Evolutionary conservation across 75 land plant species (phyloP), one percentile per base, ranked within the genome.

Genomic region (Isoetes taiwanensis): DNA sequence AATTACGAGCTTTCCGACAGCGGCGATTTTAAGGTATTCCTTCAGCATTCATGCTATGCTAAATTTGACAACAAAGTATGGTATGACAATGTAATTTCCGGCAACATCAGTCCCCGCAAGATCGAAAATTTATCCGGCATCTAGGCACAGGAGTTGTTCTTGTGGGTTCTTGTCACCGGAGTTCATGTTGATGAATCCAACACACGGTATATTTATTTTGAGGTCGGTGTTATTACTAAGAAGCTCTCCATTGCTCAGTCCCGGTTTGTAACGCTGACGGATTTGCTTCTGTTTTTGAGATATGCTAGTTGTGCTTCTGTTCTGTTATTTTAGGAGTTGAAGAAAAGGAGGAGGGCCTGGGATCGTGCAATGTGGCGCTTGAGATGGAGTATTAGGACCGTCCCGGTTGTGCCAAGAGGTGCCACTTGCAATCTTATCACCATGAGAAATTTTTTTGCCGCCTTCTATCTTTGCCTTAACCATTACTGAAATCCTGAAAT

Each of bases 121-220:
- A 82, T 90, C 61, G 74, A 59, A 31, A 59, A 25, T 28, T 41
- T 90, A 27, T 61, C 79, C 8, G 97, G 97, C 31, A 64, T 90
- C 41, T 32, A 76, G 8, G 76, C 93, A 1, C 77, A 82, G 71
- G 81, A 86, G 23, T 62, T 80, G 41, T 85, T 86, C 54, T 57
- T 90, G 21, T 90, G 97, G 97, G 69, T 83, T 63, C 86, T 86
- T 0, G 86, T 90, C 11, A 79, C 63, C 3, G 80, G 74, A 10
- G 77, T 86, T 42, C 71, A 70, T 10, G 79, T 81, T 34, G 86
- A 85, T 35, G 63, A 63, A 9, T 79, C 87, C 23, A 68, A 76
- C 55, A 72, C 81, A 17, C 81, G 95, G 35, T 54, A 80, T 53
- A 85, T 90, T 38, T 82, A 82, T 43, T 86, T 90, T 40, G 94